phyloP scores from a whole-genome alignment of 345 rosid species.

The Ceriops decandra region DNA sequence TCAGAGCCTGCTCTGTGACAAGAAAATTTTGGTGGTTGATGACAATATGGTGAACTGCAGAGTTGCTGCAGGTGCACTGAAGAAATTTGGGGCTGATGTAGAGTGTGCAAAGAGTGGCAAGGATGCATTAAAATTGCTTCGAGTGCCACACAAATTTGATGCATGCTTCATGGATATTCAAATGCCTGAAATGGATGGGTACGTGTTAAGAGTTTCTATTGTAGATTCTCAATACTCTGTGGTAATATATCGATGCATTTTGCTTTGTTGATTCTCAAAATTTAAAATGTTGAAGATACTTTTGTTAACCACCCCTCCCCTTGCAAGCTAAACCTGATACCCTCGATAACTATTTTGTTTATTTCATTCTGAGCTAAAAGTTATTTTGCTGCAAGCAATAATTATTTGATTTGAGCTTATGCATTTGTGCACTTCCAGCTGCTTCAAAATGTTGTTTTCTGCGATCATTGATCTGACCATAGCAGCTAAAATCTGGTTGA shows the following conservation, averaged over 20 bases:
- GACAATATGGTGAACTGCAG: slow-evolving; percentile 84
- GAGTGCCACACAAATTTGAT: slow-evolving; percentile 73
- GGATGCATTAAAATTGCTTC: slow-evolving; percentile 69
- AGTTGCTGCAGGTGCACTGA: slow-evolving; percentile 92
- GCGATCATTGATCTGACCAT: no score
- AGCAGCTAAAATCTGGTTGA: no score
- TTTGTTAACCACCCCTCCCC: no score
- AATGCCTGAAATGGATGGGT: slow-evolving; percentile 99
- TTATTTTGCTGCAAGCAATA: no score
- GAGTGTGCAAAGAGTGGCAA: slow-evolving; percentile 87
- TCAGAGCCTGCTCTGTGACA: slow-evolving; percentile 60
- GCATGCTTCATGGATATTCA: slow-evolving; percentile 99
- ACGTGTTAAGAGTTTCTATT: slow-evolving; percentile 11
- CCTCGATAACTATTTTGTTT: no score
- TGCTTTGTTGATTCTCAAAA: neutral
- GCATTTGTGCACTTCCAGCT: no score
- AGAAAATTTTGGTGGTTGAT: slow-evolving; percentile 87
- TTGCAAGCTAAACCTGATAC: no score
- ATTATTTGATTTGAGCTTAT: no score
- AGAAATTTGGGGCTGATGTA: slow-evolving; percentile 87
- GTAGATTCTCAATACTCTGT: neutral
- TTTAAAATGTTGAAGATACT: no score
- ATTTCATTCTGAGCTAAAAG: no score
- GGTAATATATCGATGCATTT: neutral
- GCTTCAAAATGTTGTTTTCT: no score